These are phyloP conservation scores for Apophysomyces variabilis DNA, from an alignment of 371 early-diverging fungal species.

Conservation along the genomic window DNA sequence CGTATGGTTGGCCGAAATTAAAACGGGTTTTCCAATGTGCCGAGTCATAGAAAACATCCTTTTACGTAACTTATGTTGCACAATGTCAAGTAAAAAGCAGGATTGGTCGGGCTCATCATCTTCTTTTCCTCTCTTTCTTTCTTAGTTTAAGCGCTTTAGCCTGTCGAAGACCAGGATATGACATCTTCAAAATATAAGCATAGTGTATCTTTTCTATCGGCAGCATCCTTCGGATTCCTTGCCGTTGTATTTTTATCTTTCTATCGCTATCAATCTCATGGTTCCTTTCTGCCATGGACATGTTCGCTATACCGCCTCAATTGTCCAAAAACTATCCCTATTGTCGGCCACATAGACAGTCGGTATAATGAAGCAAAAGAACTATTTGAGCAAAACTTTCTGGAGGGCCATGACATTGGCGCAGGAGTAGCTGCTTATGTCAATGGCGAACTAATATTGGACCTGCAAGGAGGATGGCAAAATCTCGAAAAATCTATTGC, in stretches of 20 bases:
- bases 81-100: not conserved
- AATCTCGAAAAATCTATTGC: constrained; percentile 38
- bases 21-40: too few species aligned
- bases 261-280: not conserved
- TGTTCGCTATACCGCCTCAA: constrained; percentile 11
- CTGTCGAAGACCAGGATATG: too few species aligned
- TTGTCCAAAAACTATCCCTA: constrained; percentile 15
- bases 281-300: constrained; percentile 13
- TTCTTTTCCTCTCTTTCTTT: constrained; percentile 1
- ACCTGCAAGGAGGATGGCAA: constrained; percentile 70
- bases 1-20: too few species aligned
- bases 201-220: not conserved
- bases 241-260: not conserved
- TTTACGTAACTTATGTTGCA: too few species aligned
- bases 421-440: constrained; percentile 58
- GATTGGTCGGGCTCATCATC: not conserved
- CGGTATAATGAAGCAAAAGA: constrained; percentile 34
- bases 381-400: constrained; percentile 39
- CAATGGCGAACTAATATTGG: constrained; percentile 61
- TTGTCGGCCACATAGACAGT: constrained; percentile 29
- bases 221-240: not conserved
- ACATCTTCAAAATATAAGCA: too few species aligned
- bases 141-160: too few species aligned
- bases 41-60: too few species aligned
- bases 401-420: constrained; percentile 52